These are phyloP conservation scores for Hebeloma cylindrosporum DNA, from an alignment of 768 basidiomycete species.

Conservation along the genomic window DNA sequence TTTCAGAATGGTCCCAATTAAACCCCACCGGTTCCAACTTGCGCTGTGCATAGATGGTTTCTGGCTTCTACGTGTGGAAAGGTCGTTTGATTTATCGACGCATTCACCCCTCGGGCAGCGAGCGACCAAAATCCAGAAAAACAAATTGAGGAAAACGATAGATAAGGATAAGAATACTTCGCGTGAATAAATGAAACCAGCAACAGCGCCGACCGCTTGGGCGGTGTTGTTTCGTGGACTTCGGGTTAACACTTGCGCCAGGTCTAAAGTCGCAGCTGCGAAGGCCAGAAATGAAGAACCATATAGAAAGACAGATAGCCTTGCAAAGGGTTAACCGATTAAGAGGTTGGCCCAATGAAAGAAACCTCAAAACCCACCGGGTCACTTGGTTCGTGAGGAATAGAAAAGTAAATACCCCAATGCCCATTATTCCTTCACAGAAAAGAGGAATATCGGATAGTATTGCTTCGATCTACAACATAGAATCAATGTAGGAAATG, in stretches of 20 bases:
- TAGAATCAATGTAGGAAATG: background rate
- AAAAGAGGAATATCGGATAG: slow-evolving; percentile 68
- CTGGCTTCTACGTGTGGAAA: slow-evolving; percentile 7
- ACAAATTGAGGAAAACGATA: slow-evolving; percentile 58
- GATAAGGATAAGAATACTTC: slow-evolving; percentile 62
- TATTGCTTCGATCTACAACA: slow-evolving; percentile 49
- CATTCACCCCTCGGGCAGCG: slow-evolving; percentile 50
- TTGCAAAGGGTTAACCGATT: slow-evolving; percentile 16
- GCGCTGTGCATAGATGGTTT: slow-evolving; percentile 49
- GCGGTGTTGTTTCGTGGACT: slow-evolving; percentile 30
- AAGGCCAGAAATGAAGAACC: slow-evolving; percentile 60
- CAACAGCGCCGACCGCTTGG: slow-evolving; percentile 26
- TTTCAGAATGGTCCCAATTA: slow-evolving; percentile 51
- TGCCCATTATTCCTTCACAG: slow-evolving; percentile 61
- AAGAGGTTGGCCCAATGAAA: slow-evolving; percentile 3
- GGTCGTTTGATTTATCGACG: background rate
- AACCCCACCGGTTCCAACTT: slow-evolving; percentile 67
- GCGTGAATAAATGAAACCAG: slow-evolving; percentile 48
- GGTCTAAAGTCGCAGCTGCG: slow-evolving; percentile 60
- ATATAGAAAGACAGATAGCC: slow-evolving; percentile 53
- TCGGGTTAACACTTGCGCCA: slow-evolving; percentile 50
- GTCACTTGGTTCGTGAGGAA: slow-evolving; percentile 51
- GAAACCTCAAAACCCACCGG: slow-evolving; percentile 38
- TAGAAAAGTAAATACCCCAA: slow-evolving; percentile 60
- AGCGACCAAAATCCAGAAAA: slow-evolving; percentile 67